Percentiles rank a stretch among this genome's conserved stretches.
phyloP scores from a whole-genome alignment of 305 asterid species.

The Fraxinus latifolia region DNA sequence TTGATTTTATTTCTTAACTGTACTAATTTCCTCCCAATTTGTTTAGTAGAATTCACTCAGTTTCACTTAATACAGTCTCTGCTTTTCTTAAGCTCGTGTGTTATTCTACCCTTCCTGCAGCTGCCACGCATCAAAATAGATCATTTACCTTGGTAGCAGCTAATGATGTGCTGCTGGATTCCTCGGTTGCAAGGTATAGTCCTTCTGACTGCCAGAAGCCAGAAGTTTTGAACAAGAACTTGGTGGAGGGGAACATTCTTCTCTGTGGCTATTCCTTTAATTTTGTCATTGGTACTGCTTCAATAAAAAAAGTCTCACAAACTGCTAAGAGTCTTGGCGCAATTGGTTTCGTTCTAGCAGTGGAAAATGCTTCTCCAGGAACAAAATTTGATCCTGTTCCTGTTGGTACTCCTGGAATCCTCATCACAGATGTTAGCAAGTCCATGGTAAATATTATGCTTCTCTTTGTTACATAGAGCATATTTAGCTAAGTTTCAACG shows the following conservation, averaged over 20 bases:
- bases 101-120: slow-evolving; percentile 42
- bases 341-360: slow-evolving; percentile 92
- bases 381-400: slow-evolving; percentile 94
- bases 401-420: slow-evolving; percentile 77
- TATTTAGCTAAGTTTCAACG: not conserved
- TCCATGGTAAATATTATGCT: slow-evolving; percentile 53
- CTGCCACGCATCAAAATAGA: slow-evolving; percentile 71
- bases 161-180: slow-evolving; percentile 76
- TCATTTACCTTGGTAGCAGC: slow-evolving; percentile 85
- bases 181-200: slow-evolving; percentile 57
- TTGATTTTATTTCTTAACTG: not conserved
- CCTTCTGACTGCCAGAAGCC: slow-evolving; percentile 96
- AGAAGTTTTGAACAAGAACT: slow-evolving; percentile 76
- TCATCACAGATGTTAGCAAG: slow-evolving; percentile 61
- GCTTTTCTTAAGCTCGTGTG: not conserved
- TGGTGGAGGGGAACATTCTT: slow-evolving; percentile 91
- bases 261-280: slow-evolving; percentile 97
- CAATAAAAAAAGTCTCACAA: slow-evolving; percentile 73
- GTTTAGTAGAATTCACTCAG: not conserved
- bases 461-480: not conserved
- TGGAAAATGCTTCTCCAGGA: slow-evolving; percentile 91
- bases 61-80: not conserved
- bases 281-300: slow-evolving; percentile 83
- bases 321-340: slow-evolving; percentile 94
- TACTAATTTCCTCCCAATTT: not conserved